These are phyloP conservation scores for Coemansia erecta DNA, from an alignment of 192 early-diverging fungal species.

Conservation along the genomic window DNA sequence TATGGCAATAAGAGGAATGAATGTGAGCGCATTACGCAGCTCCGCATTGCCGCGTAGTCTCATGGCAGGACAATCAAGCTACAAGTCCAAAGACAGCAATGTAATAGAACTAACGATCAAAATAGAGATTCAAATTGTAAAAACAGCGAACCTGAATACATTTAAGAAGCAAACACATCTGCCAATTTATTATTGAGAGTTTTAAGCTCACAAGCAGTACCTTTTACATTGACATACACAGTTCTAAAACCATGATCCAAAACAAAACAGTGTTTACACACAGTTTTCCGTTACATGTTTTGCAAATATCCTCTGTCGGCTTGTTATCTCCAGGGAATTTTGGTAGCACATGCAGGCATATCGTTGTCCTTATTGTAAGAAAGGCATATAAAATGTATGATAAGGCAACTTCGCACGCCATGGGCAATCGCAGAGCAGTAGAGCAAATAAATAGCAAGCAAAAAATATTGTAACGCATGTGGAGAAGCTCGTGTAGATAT, in stretches of 20 bases:
- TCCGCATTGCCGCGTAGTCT: not conserved
- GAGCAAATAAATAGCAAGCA: too few species aligned
- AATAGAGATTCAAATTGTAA: not conserved
- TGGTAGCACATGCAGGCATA: not conserved
- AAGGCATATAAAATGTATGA: too few species aligned
- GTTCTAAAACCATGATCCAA: not conserved
- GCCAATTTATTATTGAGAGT: too few species aligned
- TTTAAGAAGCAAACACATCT: too few species aligned
- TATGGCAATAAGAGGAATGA: not conserved
- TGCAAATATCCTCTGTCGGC: not conserved
- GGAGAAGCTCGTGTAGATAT: too few species aligned
- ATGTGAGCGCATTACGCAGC: not conserved
- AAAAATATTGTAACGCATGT: too few species aligned
- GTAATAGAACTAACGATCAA: not conserved
- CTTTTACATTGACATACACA: not conserved
- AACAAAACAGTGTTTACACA: conserved; percentile 8
- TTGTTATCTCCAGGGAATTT: not conserved
- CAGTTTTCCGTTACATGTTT: conserved; percentile 9
- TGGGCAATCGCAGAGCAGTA: too few species aligned
- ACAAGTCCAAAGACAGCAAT: not conserved
- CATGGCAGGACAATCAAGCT: not conserved
- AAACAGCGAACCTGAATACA: too few species aligned
- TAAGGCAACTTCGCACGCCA: too few species aligned
- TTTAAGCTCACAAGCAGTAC: too few species aligned
- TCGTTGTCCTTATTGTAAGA: too few species aligned